A percentile compares a stretch with the other conserved stretches of the same genome.
Conservation (phyloP, 1,284 basidiomycete species). For the Melampsora occidentalis region DNA sequence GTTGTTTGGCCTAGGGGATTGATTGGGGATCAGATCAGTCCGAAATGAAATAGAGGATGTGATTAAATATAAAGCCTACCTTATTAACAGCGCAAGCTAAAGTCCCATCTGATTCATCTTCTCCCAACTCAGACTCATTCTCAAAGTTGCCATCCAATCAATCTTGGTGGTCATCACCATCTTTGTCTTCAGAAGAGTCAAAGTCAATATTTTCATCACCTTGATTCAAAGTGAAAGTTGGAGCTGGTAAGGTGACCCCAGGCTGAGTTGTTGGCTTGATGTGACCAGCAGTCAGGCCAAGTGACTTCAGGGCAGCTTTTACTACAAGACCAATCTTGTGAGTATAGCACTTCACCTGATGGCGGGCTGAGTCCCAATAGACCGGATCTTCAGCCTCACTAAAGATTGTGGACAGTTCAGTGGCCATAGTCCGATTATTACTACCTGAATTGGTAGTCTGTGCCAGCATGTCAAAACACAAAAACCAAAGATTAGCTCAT, state of each 20-base stretch:
- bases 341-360: not conserved
- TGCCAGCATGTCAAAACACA: not conserved
- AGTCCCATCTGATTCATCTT: too few species aligned
- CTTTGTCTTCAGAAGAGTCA: not conserved
- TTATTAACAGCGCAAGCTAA: not conserved
- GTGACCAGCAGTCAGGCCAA: not conserved
- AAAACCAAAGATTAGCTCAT: not conserved
- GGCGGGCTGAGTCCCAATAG: not conserved
- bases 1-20: not conserved
- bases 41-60: not conserved
- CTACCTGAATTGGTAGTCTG: not conserved
- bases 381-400: not conserved
- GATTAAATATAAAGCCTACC: not conserved
- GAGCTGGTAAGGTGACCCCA: too few species aligned
- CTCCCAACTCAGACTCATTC: not conserved
- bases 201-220: not conserved
- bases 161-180: not conserved
- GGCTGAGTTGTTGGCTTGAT: not conserved
- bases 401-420: not conserved
- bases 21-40: not conserved
- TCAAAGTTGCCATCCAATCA: not conserved
- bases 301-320: not conserved
- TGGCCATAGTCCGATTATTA: conserved; percentile 16
- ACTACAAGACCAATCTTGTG: not conserved
- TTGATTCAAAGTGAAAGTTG: too few species aligned